Evolutionary conservation across 176 grass and related monocot species (phyloP), one percentile per base, ranked within the genome.

Genomic region (Miscanthus lutarioriparius): DNA sequence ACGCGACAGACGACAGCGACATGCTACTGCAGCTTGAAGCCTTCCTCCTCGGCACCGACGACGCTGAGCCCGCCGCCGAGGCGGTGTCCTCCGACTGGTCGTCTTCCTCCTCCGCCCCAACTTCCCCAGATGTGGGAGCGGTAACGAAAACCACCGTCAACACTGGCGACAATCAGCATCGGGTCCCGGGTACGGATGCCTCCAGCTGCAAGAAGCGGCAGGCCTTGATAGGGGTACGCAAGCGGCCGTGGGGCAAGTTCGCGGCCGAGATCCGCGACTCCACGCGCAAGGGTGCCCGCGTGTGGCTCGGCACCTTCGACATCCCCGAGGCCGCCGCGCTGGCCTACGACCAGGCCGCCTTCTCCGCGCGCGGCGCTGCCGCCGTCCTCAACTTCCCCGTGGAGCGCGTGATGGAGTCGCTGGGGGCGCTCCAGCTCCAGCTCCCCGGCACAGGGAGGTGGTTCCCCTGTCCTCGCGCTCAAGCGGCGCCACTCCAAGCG

Each of bases 231-330:
- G 90, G 90, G 11, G 90, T 92, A 10, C 43, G 90, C 35, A 84
- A 77, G 83, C 75, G 90, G 26, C 90, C 90, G 5, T 92, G 90
- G 90, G 90, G 90, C 14, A 92, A 92, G 30, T 92, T 89, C 45
- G 90, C 90, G 0, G 90, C 90, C 0, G 90, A 92, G 83, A 92
- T 92, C 39, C 51, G 90, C 20, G 90, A 92, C 36, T 92, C 90
- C 6, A 86, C 90, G 0, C 75, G 90, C 17, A 64, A 36, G 20
- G 90, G 90, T 4, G 77, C 72, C 44, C 87, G 92, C 38, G 87
- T 91, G n/a, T 94, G 92, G 92, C 90, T 94, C 30, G 92, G 92
- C 33, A 94, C 92, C 53, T 94, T 94, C 81, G 82, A 83, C 73
- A 94, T 85, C 39, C 90, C 92, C 16, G 92, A 90, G 41, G 89